Percentiles rank a stretch among this genome's conserved stretches.
Conservation (phyloP, 108 stramenopile species). For the Nitzschia sp. region DNA sequence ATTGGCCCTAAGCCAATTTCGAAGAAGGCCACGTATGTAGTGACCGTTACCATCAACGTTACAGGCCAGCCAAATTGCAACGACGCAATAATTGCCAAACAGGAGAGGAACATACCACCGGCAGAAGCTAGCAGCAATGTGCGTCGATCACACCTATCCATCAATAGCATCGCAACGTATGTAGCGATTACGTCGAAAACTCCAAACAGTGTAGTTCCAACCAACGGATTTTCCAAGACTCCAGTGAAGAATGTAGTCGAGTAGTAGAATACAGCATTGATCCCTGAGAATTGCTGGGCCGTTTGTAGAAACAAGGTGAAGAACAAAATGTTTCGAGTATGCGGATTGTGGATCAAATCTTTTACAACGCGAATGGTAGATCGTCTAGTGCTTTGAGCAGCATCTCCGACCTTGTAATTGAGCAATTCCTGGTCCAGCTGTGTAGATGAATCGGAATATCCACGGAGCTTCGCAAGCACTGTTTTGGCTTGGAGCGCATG, state of each 20-base stretch:
- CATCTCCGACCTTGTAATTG: conserved; percentile 69
- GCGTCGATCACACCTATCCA: conserved; percentile 84
- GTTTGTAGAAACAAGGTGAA: conserved; percentile 76
- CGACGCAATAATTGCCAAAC: conserved; percentile 60
- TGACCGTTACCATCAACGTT: conserved; percentile 71
- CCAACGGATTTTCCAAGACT: conserved; percentile 84
- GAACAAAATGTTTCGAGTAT: conserved; percentile 67
- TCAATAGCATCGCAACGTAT: conserved; percentile 83
- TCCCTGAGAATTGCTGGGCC: conserved; percentile 94
- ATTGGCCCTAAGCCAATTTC: conserved; percentile 97
- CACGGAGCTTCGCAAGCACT: conserved; percentile 88
- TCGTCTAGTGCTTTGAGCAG: conserved; percentile 45
- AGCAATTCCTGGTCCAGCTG: conserved; percentile 92
- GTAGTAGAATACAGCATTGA: conserved; percentile 99
- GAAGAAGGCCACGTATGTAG: conserved; percentile 86
- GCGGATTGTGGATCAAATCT: conserved; percentile 68
- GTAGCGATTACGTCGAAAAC: conserved; percentile 94
- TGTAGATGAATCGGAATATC: conserved; percentile 81
- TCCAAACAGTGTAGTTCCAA: conserved; percentile 88
- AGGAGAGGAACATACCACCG: conserved; percentile 79
- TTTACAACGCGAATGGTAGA: conserved; percentile 34
- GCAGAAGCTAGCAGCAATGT: conserved; percentile 86
- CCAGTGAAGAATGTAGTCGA: conserved; percentile 95
- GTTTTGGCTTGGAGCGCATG: conserved; percentile 74
- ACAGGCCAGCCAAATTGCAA: conserved; percentile 51